These are phyloP conservation scores for Blastocystis sp. DNA, from an alignment of 352 stramenopile species.

Conservation along the genomic window DNA sequence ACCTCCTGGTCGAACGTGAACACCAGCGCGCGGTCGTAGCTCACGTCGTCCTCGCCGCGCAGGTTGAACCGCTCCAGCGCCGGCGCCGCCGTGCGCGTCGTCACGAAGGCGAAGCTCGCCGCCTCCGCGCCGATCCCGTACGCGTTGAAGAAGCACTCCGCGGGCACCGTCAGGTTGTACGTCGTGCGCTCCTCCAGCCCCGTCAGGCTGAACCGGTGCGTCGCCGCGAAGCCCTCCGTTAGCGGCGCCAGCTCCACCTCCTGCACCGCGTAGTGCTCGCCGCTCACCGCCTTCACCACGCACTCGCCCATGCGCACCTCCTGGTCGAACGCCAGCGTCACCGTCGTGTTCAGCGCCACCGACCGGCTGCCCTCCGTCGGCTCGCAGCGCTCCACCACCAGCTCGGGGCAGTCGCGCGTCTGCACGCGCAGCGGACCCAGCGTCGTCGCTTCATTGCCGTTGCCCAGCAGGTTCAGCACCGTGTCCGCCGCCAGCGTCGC, in stretches of 20 bases:
- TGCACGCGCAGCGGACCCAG: conserved; percentile 6
- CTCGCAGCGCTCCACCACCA: conserved; percentile 2
- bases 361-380: background rate
- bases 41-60: conserved; percentile 4
- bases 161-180: conserved; percentile 17
- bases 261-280: background rate
- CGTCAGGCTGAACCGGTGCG: conserved; percentile 27
- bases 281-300: background rate
- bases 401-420: background rate
- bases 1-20: conserved; percentile 60
- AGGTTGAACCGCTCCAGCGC: conserved; percentile 34
- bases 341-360: conserved; percentile 7
- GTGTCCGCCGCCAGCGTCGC: conserved; percentile 6
- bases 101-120: background rate
- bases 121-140: background rate
- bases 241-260: background rate
- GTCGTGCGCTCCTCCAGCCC: background rate
- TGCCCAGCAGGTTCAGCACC: conserved; percentile 52
- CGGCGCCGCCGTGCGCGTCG: conserved; percentile 3
- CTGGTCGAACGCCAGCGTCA: conserved; percentile 42
- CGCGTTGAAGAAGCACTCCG: conserved; percentile 28
- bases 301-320: background rate
- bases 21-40: conserved; percentile 5
- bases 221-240: background rate
- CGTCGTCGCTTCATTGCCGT: conserved; percentile 7